Evolutionary conservation across 1,139 yeast genomes (phyloP), one percentile per base, ranked within the genome.

Genomic region (Lodderomyces jiufengensis): DNA sequence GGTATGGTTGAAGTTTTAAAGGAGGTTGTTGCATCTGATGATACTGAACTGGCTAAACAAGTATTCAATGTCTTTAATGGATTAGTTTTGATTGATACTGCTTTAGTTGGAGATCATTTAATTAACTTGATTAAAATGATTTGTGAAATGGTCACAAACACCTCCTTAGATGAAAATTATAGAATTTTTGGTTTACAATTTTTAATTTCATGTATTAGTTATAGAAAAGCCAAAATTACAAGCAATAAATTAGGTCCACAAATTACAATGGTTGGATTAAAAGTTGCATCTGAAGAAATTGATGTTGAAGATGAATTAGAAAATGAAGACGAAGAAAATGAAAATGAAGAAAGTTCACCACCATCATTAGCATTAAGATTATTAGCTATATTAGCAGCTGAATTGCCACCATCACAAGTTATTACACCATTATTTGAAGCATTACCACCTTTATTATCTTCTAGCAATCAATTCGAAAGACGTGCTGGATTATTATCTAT

Each of bases 361-460:
- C 66, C 82, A 25, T 64, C 83, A 37, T 74, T 87, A 50, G 95
- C 95, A 14, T 74, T 88, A 51, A 78, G 95, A 63, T 70, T 92
- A 46, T 63, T 92, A 39, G 85, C 90, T 39, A 76, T 78, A 53
- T 77, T 92, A 50, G 76, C 97, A 18, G 73, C 82, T 31, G 87
- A 83, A 54, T 71, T 94, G 51, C 96, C 98, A 37, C 96, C 98
- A 37, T 76, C 88, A 33, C 98, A 92, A 61, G 95, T 86, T 41
- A 79, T 88, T 47, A 75, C 72, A 43, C 92, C 96, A 39, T 73
- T 92, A 43, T 72, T 90, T 46, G 86, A 80, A 45, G 74, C 76
- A 46, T 64, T 87, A 48, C 80, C 82, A 34, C 55, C 73, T 34
- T 69, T 84, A 71, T 70, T 85, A 47, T 34, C 59, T 29, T 82